These are phyloP conservation scores for Parsonsia alboflavescens DNA, from an alignment of 257 asterid genomes.

Conservation along the genomic window DNA sequence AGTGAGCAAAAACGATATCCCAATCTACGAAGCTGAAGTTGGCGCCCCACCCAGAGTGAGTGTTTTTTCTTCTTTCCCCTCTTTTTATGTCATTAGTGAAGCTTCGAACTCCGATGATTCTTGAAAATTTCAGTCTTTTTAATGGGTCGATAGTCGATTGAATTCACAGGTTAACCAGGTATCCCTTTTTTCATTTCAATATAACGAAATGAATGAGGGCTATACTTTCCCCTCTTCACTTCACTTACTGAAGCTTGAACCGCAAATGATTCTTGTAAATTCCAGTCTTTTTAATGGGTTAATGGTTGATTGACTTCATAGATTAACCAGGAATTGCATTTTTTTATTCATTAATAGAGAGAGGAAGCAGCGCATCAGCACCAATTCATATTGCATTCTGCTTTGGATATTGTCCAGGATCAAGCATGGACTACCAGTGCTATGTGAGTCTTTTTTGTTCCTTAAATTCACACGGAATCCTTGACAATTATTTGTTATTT, in stretches of 20 bases:
- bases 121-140: too few species aligned
- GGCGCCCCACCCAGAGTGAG: slow-evolving; percentile 87
- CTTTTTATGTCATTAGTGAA: too few species aligned
- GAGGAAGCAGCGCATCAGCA: slow-evolving; percentile 98
- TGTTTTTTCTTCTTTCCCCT: neutral
- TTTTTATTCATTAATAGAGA: slow-evolving; percentile 38
- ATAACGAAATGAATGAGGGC: too few species aligned
- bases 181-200: too few species aligned
- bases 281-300: neutral
- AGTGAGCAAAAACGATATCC: slow-evolving; percentile 88
- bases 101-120: too few species aligned
- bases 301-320: neutral
- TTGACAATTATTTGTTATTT: neutral
- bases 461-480: slow-evolving; percentile 1
- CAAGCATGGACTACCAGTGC: slow-evolving; percentile 97
- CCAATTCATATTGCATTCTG: slow-evolving; percentile 93
- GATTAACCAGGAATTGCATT: neutral
- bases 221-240: neutral
- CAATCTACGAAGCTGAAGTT: slow-evolving; percentile 98
- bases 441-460: slow-evolving; percentile 49
- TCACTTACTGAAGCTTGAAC: neutral
- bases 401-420: slow-evolving; percentile 92
- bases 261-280: neutral
- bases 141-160: too few species aligned
- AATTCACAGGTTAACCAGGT: too few species aligned